These are phyloP conservation scores for Stagonosporopsis tanaceti DNA, from an alignment of 2,329 filamentous ascomycete species.

Conservation along the genomic window DNA sequence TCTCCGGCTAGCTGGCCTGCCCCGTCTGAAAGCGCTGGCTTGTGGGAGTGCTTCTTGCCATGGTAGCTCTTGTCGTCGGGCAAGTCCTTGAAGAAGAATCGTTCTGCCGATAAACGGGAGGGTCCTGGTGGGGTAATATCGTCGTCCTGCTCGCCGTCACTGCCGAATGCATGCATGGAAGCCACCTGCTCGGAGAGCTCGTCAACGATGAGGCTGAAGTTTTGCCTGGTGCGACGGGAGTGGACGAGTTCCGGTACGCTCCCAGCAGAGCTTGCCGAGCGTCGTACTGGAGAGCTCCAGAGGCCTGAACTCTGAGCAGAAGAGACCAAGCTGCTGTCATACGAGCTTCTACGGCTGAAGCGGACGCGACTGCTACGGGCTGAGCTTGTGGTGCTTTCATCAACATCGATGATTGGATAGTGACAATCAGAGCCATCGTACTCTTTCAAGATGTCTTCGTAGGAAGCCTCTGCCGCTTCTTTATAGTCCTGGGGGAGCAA, in stretches of 20 bases:
- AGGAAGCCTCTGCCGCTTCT: slow-evolving; percentile 45
- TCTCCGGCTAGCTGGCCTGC: slow-evolving; percentile 36
- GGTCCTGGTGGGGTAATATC: slow-evolving; percentile 43
- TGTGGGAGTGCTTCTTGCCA: slow-evolving; percentile 42
- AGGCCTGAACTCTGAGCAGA: slow-evolving; percentile 42
- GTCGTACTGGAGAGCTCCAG: slow-evolving; percentile 46
- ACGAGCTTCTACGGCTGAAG: slow-evolving; percentile 65
- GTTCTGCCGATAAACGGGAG: slow-evolving; percentile 32
- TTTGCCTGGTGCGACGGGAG: slow-evolving; percentile 42
- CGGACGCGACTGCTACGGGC: slow-evolving; percentile 60
- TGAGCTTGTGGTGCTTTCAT: slow-evolving; percentile 50
- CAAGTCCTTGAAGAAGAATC: slow-evolving; percentile 43
- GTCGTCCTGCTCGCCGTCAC: slow-evolving; percentile 42
- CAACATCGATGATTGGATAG: slow-evolving; percentile 55
- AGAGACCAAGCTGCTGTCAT: slow-evolving; percentile 64
- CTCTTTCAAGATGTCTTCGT: slow-evolving; percentile 49
- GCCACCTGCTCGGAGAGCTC: slow-evolving; percentile 45
- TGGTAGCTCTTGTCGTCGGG: slow-evolving; percentile 30
- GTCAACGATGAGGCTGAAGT: slow-evolving; percentile 44
- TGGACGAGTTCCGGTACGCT: slow-evolving; percentile 51
- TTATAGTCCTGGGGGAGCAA: slow-evolving; percentile 48
- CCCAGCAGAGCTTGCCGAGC: slow-evolving; percentile 49
- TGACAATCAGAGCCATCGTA: slow-evolving; percentile 58
- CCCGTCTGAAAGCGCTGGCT: slow-evolving; percentile 45
- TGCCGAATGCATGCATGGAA: slow-evolving; percentile 33